These are phyloP conservation scores for Chalaropsis thielavioides DNA, from an alignment of 2,329 filamentous ascomycete species.

Conservation along the genomic window DNA sequence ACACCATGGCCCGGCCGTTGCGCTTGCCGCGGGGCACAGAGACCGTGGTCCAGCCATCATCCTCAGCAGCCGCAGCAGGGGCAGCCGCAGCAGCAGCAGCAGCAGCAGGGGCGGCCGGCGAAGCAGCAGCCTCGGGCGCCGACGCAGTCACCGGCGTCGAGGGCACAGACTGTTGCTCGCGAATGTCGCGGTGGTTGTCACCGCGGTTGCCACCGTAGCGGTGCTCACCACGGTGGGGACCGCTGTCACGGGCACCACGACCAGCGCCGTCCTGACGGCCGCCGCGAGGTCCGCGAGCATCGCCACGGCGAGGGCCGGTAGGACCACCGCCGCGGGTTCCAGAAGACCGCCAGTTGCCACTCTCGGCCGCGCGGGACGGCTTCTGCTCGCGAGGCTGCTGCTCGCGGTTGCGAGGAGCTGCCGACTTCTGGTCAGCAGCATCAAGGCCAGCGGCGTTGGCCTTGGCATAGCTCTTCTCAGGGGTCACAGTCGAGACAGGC, in stretches of 20 bases:
- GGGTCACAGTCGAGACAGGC: slow-evolving; percentile 22
- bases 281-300: slow-evolving; percentile 30
- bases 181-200: slow-evolving; percentile 20
- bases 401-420: slow-evolving; percentile 23
- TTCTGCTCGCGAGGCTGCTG: slow-evolving; percentile 34
- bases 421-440: not conserved
- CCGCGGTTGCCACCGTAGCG: slow-evolving; percentile 4
- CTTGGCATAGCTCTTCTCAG: slow-evolving; percentile 29
- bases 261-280: slow-evolving; percentile 9
- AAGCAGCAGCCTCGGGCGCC: slow-evolving; percentile 18
- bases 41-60: slow-evolving; percentile 53
- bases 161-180: slow-evolving; percentile 22
- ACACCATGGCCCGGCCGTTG: slow-evolving; percentile 8
- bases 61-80: slow-evolving; percentile 31
- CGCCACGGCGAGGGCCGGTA: slow-evolving; percentile 33
- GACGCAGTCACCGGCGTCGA: slow-evolving; percentile 19
- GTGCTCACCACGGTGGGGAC: slow-evolving; percentile 3
- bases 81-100: slow-evolving; percentile 21
- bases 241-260: not conserved
- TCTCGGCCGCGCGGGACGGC: slow-evolving; percentile 39
- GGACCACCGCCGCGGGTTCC: slow-evolving; percentile 28
- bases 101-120: slow-evolving; percentile 20
- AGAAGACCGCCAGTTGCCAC: slow-evolving; percentile 45
- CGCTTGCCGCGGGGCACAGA: slow-evolving; percentile 20
- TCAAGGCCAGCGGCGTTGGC: not conserved